Conservation (phyloP, 345 rosid genomes). For the Camelina hispida region DNA sequence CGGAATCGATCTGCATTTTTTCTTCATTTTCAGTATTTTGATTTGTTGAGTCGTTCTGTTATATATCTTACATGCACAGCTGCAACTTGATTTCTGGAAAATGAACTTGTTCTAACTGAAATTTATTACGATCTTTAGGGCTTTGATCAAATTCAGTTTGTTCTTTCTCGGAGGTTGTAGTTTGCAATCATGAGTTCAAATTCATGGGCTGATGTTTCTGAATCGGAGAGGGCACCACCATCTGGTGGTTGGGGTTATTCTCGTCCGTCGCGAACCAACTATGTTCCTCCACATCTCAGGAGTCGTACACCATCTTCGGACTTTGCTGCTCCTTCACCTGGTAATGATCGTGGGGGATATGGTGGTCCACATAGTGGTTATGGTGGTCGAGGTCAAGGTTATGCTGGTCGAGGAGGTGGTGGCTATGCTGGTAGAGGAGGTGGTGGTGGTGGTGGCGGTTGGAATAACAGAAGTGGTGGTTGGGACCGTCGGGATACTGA, state of each 20-base stretch:
- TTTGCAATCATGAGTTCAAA: constrained; percentile 56
- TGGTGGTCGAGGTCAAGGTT: constrained; percentile 44
- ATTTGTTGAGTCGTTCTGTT: constrained; percentile 17
- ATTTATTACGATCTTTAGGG: constrained; percentile 26
- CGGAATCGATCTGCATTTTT: constrained; percentile 22
- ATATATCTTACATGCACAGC: constrained; percentile 35
- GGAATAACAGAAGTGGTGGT: constrained; percentile 64
- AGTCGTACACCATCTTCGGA: constrained; percentile 54
- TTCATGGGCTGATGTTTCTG: constrained; percentile 98
- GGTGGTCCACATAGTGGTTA: constrained; percentile 46
- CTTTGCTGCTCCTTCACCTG: constrained; percentile 54
- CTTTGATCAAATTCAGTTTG: constrained; percentile 27
- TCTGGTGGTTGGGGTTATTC: constrained; percentile 46
- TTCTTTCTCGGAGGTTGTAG: not conserved
- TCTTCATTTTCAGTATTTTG: constrained; percentile 13
- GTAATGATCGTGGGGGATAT: constrained; percentile 53
- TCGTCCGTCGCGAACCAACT: constrained; percentile 53
- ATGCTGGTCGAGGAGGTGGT: constrained; percentile 36
- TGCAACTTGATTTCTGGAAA: constrained; percentile 11
- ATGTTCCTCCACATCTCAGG: constrained; percentile 91
- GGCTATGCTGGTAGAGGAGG: constrained; percentile 47
- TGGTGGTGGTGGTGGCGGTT: constrained; percentile 50
- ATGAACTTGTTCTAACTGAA: constrained; percentile 33
- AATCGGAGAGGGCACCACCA: constrained; percentile 64
- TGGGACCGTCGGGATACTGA: constrained; percentile 87